Percentiles rank a stretch among this genome's conserved stretches.
phyloP scores from a whole-genome alignment of 2,329 filamentous ascomycete species.

The Ambrosiella cleistominuta region DNA sequence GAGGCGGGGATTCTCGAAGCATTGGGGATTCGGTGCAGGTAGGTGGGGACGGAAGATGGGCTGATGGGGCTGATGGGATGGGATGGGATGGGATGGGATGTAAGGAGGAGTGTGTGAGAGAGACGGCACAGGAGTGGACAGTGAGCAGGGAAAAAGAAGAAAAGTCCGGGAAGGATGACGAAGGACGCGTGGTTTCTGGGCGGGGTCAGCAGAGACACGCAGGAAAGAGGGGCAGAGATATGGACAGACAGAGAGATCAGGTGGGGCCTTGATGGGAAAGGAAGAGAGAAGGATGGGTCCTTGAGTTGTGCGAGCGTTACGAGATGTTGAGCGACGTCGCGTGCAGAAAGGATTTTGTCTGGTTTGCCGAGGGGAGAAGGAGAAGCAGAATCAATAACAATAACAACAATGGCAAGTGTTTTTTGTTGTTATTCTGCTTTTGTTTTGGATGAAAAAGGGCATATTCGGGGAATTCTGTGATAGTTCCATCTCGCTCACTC shows the following conservation, averaged over 20 bases:
- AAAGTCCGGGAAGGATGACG: too few species aligned
- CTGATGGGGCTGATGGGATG: neutral
- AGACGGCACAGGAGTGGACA: neutral
- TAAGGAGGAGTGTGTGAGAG: neutral
- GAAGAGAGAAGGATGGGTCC: neutral
- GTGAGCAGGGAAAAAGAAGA: neutral
- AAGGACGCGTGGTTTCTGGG: too few species aligned
- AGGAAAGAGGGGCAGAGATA: neutral
- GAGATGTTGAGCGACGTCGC: constrained; percentile 2
- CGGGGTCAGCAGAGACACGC: neutral
- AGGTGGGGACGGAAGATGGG: neutral
- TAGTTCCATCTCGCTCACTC: too few species aligned
- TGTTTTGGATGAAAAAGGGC: too few species aligned
- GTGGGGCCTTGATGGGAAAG: neutral
- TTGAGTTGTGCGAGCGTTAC: neutral
- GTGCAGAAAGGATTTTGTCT: neutral
- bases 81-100: neutral
- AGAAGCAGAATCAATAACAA: neutral
- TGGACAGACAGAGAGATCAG: neutral
- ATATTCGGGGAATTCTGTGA: too few species aligned
- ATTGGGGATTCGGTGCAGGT: neutral
- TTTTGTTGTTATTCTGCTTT: neutral
- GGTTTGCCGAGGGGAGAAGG: neutral
- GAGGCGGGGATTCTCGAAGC: neutral
- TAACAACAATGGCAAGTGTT: neutral